Base-by-base conservation (phyloP, 1,139 yeast species). In the Geotrichum carabidarum region DNA sequence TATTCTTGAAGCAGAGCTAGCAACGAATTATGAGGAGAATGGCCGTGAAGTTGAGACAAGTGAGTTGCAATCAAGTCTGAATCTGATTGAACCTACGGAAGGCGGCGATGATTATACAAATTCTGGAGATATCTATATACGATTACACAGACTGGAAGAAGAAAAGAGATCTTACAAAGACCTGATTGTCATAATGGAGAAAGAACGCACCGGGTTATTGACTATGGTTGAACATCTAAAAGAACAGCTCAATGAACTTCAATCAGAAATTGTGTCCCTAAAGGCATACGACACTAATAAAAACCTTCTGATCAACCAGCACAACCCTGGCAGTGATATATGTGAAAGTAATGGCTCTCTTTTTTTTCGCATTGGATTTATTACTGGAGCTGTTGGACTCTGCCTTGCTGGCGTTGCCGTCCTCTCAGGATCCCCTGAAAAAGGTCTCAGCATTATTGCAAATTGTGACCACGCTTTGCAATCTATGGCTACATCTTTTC, bases 91-190 rank as follows among this genome's bases (percentile, higher is more conserved):
- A n/a, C 14, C 12, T 22, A 22, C 27, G 27, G 4, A 22, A 22
- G 27, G 5, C 27, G 5, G 27, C 27, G 27, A 3, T 22, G 27
- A 22, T 22, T 22, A 22, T 22, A 3, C 27, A 22, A 3, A 41
- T n/a, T 35, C 27, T 18, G 51, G 45, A n/a, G 42, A 42, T 27
- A 40, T 48, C 11, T 41, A 48, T 7, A 36, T 41, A 5, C 18
- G 40, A 8, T 4, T 41, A 8, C 45, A 48, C 42, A 46, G 31
- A n/a, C 51, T 48, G 34, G 51, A 48, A 27, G 51, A 48, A 11
- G 51, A 48, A 22, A 48, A 41, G 22, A 30, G 45, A 11, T 11
- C 32, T 12, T 42, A 48, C 38, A 12, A 30, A 18, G 36, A 34
- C 15, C 35, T 43, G 15, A 32, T 48, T 11, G 34, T 14, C 6